phyloP scores from a whole-genome alignment of 1,139 yeast genomes.

The Hansenula lynferdii region DNA sequence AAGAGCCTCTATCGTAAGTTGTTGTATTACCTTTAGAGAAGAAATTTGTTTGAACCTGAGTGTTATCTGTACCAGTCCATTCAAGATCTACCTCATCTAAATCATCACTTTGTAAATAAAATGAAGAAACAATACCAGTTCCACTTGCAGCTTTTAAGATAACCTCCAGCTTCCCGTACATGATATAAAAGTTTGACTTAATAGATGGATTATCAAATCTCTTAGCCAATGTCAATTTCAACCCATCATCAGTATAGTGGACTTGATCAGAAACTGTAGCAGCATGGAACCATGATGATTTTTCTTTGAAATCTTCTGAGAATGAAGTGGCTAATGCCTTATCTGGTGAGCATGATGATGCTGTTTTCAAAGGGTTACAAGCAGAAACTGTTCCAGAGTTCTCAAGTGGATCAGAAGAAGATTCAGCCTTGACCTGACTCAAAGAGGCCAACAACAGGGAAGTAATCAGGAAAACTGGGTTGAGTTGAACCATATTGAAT shows the following conservation, averaged over 20 bases:
- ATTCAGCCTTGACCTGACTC: too few relatives aligned
- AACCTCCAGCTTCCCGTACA: slow-evolving; percentile 83
- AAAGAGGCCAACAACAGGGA: slow-evolving; percentile 6
- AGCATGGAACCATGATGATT: slow-evolving; percentile 38
- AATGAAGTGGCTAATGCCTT: slow-evolving; percentile 54
- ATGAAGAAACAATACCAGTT: slow-evolving; percentile 70
- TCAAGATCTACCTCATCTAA: slow-evolving; percentile 85
- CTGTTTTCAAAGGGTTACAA: slow-evolving; percentile 39
- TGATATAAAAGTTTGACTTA: slow-evolving; percentile 70
- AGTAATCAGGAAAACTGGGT: background rate
- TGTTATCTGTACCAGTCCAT: slow-evolving; percentile 72
- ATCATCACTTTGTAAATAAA: slow-evolving; percentile 80
- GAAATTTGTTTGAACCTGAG: slow-evolving; percentile 73
- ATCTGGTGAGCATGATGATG: slow-evolving; percentile 39
- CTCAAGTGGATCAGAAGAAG: too few relatives aligned
- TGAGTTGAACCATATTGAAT: background rate
- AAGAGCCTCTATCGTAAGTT: slow-evolving; percentile 76
- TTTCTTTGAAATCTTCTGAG: slow-evolving; percentile 40
- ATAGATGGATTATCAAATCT: slow-evolving; percentile 74
- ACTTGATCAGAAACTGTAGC: slow-evolving; percentile 33
- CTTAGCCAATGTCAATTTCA: slow-evolving; percentile 51
- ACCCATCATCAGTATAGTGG: slow-evolving; percentile 45
- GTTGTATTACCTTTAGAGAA: slow-evolving; percentile 76
- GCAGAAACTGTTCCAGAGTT: slow-evolving; percentile 21
- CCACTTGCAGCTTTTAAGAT: slow-evolving; percentile 70